These are phyloP conservation scores for Phalaenopsis aphrodite DNA, from an alignment of 106 monocot genomes.

Conservation along the genomic window DNA sequence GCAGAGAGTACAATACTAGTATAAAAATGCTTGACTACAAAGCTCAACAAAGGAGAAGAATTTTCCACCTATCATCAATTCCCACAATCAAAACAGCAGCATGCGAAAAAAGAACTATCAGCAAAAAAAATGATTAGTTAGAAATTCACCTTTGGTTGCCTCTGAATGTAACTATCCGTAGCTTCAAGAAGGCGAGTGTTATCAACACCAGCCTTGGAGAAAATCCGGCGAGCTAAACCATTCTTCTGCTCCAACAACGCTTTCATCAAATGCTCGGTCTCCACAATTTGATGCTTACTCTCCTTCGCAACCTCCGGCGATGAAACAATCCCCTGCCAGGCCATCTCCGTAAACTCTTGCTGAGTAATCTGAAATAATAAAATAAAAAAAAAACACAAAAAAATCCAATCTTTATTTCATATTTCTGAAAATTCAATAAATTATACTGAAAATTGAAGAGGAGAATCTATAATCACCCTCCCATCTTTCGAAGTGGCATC, in stretches of 20 bases:
- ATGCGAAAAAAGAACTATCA: slow-evolving; percentile 5
- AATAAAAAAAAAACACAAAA: slow-evolving; percentile 1
- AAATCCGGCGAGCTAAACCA: slow-evolving; percentile 96
- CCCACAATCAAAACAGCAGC: not conserved
- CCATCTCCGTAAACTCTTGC: slow-evolving; percentile 97
- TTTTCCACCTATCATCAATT: no score
- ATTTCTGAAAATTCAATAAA: not conserved
- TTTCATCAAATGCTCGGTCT: slow-evolving; percentile 98
- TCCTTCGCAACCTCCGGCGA: slow-evolving; percentile 95
- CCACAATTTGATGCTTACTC: slow-evolving; percentile 96
- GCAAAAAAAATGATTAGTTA: not conserved
- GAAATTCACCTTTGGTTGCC: slow-evolving; percentile 77
- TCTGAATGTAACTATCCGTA: slow-evolving; percentile 82
- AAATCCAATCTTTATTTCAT: not conserved
- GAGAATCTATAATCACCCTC: slow-evolving; percentile 26
- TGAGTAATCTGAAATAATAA: slow-evolving; percentile 51
- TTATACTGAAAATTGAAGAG: not conserved
- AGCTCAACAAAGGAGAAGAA: no score
- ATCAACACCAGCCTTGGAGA: slow-evolving; percentile 91
- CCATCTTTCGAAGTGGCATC: slow-evolving; percentile 59
- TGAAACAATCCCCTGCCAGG: slow-evolving; percentile 94
- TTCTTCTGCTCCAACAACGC: slow-evolving; percentile 91
- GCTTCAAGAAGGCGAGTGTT: slow-evolving; percentile 86
- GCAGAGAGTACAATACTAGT: not conserved
- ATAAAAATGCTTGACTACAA: no score